Percentiles rank a stretch among this genome's conserved stretches.
These are phyloP conservation scores for Hymenoscyphus albidus DNA, from an alignment of 2,329 filamentous ascomycete genomes.

Conservation along the genomic window DNA sequence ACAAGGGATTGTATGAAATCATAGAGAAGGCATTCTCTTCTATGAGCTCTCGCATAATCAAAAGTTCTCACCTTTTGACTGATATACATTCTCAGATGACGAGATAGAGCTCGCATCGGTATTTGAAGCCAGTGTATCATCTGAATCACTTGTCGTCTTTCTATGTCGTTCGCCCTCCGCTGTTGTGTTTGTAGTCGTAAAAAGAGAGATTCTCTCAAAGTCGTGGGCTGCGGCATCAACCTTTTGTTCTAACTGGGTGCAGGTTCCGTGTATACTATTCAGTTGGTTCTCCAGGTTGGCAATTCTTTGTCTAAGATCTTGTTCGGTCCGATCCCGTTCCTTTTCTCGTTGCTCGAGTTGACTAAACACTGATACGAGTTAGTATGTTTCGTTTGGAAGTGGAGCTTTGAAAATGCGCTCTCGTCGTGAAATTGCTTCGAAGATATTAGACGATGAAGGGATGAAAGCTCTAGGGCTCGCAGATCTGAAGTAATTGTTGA, in stretches of 20 bases:
- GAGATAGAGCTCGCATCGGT: too few species aligned
- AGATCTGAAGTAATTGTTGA: too few species aligned
- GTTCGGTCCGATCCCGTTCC: neutral
- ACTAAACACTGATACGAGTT: neutral
- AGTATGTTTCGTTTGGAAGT: neutral
- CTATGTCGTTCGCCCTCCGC: too few species aligned
- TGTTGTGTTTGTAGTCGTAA: too few species aligned
- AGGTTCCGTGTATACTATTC: neutral
- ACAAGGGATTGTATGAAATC: too few species aligned
- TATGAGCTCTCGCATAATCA: too few species aligned
- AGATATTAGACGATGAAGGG: neutral
- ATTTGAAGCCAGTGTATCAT: too few species aligned
- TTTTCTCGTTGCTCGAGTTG: neutral
- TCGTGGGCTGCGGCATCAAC: neutral
- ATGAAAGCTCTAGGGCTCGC: too few species aligned
- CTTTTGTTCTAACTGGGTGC: neutral
- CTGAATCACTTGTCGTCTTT: too few species aligned
- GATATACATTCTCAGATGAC: too few species aligned
- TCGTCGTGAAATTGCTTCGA: neutral
- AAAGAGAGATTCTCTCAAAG: neutral
- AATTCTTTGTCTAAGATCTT: neutral
- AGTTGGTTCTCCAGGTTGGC: neutral
- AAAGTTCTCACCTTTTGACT: too few species aligned
- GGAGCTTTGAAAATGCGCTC: neutral
- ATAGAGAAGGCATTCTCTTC: too few species aligned